Conservation (phyloP, 2,329 filamentous ascomycete species). For the Pseudogymnoascus sp. region DNA sequence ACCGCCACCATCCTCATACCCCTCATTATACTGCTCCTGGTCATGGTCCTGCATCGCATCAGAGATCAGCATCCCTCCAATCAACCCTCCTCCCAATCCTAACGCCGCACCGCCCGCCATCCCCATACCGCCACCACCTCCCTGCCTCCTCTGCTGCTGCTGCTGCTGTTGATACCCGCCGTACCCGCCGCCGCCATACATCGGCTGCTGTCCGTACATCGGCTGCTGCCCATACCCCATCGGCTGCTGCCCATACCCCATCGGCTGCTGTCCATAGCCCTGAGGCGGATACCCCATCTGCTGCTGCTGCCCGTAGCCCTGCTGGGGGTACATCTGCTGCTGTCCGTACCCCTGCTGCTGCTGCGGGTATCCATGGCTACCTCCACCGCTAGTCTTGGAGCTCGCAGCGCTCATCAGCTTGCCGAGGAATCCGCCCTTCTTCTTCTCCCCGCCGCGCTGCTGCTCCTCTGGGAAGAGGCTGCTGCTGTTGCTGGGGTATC, state of each 20-base stretch:
- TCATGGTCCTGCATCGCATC: conserved; percentile 56
- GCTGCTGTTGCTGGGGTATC: neutral
- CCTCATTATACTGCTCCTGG: conserved; percentile 48
- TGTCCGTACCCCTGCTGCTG: conserved; percentile 26
- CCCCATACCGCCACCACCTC: conserved; percentile 51
- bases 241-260: neutral
- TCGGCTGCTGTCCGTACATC: neutral
- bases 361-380: conserved; percentile 32
- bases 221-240: conserved; percentile 7
- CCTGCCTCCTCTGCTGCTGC: conserved; percentile 31
- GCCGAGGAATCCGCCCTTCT: conserved; percentile 40
- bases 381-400: conserved; percentile 25
- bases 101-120: conserved; percentile 64
- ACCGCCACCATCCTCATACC: conserved; percentile 25
- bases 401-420: conserved; percentile 38
- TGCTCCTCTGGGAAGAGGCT: conserved; percentile 25
- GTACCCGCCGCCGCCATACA: conserved; percentile 26
- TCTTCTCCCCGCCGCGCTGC: conserved; percentile 36
- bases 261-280: neutral
- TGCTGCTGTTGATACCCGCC: conserved; percentile 22
- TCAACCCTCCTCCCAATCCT: conserved; percentile 69
- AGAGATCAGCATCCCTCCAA: conserved; percentile 67
- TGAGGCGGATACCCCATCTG: neutral
- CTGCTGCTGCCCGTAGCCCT: conserved; percentile 16
- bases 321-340: conserved; percentile 19